Evolutionary conservation across 257 asterid species (phyloP).

Genomic region (Fraxinus excelsior): DNA sequence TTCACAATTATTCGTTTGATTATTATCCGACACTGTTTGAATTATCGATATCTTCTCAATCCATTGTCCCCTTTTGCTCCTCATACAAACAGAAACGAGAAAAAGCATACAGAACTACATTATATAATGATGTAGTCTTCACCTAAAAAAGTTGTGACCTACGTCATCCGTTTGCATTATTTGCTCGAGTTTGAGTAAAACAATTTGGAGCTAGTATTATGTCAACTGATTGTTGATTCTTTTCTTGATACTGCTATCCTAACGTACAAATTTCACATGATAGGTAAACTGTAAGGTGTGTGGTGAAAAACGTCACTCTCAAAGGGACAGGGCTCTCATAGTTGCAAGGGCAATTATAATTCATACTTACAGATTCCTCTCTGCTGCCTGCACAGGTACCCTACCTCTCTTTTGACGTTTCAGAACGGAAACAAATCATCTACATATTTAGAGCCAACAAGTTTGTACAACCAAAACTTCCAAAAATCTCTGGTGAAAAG

Average conservation of each 20-base stretch:
- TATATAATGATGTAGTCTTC: neutral
- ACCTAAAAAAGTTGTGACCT: neutral
- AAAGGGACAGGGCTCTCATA: conserved; percentile 13
- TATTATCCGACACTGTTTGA: conserved; percentile 26
- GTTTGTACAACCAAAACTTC: conserved; percentile 25
- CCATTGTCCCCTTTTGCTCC: neutral
- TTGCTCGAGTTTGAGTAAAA: neutral
- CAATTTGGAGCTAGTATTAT: too few relatives aligned
- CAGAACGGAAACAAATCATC: conserved; percentile 22
- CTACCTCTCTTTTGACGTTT: conserved; percentile 34
- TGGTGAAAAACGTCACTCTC: conserved; percentile 30
- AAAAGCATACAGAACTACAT: neutral
- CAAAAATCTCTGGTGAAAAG: conserved; percentile 21
- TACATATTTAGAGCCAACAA: conserved; percentile 25
- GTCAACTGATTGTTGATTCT: too few relatives aligned
- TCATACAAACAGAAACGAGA: neutral
- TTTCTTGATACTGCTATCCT: neutral
- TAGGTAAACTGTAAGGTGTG: neutral
- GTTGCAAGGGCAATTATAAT: neutral
- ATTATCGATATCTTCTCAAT: conserved; percentile 14
- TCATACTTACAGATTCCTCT: conserved; percentile 3
- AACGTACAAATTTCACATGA: neutral
- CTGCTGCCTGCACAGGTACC: conserved; percentile 33
- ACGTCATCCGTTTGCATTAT: neutral
- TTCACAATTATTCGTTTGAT: conserved; percentile 27